Evolutionary conservation across 345 rosid genomes (phyloP).

Genomic region (Anastatica hierochuntica): DNA sequence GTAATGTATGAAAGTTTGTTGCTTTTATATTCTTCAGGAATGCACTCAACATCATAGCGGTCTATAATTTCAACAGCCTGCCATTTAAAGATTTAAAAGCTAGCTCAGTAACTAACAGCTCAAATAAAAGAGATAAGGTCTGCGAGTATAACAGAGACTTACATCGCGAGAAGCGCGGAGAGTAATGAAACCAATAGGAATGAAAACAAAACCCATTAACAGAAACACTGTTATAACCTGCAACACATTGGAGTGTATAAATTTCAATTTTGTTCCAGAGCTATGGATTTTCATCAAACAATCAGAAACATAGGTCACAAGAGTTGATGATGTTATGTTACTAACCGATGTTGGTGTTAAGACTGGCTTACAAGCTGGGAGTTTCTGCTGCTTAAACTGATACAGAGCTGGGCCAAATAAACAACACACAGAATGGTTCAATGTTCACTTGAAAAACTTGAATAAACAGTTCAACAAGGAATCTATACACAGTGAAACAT

Average conservation of each 20-base stretch:
- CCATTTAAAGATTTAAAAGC: conserved; percentile 4
- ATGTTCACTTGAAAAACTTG: background rate
- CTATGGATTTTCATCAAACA: background rate
- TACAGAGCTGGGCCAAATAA: conserved; percentile 35
- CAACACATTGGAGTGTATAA: background rate
- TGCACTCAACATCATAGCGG: conserved; percentile 61
- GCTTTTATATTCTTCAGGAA: conserved; percentile 44
- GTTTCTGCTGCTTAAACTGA: conserved; percentile 65
- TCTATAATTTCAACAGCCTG: conserved; percentile 69
- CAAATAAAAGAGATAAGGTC: background rate
- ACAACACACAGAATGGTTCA: conserved; percentile 3
- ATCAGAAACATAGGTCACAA: background rate
- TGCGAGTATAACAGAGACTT: conserved; percentile 11
- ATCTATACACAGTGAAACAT: background rate
- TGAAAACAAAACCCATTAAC: conserved; percentile 42
- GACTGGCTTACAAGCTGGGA: conserved; percentile 87
- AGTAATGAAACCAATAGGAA: conserved; percentile 55
- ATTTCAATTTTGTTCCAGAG: background rate
- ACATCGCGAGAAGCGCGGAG: conserved; percentile 60
- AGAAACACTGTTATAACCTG: conserved; percentile 56
- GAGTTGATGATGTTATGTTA: background rate
- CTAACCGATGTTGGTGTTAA: conserved; percentile 64
- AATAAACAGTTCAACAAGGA: background rate
- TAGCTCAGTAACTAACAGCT: background rate
- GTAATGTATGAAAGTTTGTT: conserved; percentile 50